A percentile compares a stretch with the other conserved stretches of the same genome.
These are phyloP conservation scores for Pythium oligandrum DNA, from an alignment of 352 stramenopile genomes.

Conservation along the genomic window DNA sequence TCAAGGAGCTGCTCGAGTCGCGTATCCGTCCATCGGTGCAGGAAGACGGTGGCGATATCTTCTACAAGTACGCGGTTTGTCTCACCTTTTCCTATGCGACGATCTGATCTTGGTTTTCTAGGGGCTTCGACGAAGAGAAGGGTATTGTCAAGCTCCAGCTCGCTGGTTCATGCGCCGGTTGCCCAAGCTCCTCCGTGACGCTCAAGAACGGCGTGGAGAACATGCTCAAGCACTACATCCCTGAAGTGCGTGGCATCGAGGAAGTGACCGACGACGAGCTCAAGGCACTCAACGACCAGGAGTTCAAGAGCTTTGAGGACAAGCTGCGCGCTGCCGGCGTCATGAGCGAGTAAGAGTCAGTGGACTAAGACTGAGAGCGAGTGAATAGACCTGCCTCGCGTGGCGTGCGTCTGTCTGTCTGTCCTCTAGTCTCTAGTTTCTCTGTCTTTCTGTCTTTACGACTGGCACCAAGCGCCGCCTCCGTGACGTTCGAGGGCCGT, in stretches of 20 bases:
- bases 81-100: background rate
- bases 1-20: slow-evolving; percentile 99
- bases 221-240: slow-evolving; percentile 99
- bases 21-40: slow-evolving; percentile 98
- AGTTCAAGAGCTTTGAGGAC: slow-evolving; percentile 80
- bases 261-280: slow-evolving; percentile 79
- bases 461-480: too few species aligned
- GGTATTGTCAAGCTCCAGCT: slow-evolving; percentile 90
- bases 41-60: slow-evolving; percentile 99
- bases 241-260: slow-evolving; percentile 91
- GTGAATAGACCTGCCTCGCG: too few species aligned
- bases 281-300: slow-evolving; percentile 69
- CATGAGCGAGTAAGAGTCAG: slow-evolving; percentile 54
- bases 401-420: too few species aligned
- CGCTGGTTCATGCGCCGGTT: slow-evolving; percentile 96
- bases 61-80: slow-evolving; percentile 72
- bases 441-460: too few species aligned
- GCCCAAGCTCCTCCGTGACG: slow-evolving; percentile 96
- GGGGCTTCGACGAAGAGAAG: slow-evolving; percentile 93
- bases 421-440: too few species aligned
- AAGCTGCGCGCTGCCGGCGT: slow-evolving; percentile 79
- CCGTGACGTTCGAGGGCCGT: too few species aligned
- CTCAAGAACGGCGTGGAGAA: slow-evolving; percentile 99
- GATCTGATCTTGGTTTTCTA: slow-evolving; percentile 10
- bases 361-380: slow-evolving; percentile 1